Evolutionary conservation across 345 rosid genomes (phyloP), one percentile per base, ranked within the genome.

Genomic region (Reutealis trisperma): DNA sequence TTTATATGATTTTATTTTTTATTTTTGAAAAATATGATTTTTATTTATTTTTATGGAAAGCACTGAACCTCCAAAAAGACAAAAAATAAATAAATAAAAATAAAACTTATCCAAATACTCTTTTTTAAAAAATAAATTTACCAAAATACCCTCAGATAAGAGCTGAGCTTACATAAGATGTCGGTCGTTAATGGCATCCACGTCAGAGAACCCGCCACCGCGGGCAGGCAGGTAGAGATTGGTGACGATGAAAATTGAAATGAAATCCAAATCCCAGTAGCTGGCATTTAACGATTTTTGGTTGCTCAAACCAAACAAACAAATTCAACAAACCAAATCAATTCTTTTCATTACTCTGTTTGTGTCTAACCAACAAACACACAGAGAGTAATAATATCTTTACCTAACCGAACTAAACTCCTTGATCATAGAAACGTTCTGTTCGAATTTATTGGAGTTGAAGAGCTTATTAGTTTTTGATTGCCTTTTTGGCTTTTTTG

Each of bases 181-280:
- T 64, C 66, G 64, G 66, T 37, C 16, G 58, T 6, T 27, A 72
- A 44, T 71, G 75, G 66, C 22, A 7, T 44, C 81, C 76, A 78
- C 81, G 81, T 72, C 71, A 64, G 25, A 5, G 63, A 58, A 45
- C 42, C 72, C 41, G 45, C 27, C 45, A 62, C 41, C 2, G 4
- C 2, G 24, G 6, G 10, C 44, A 47, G 68, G 27, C 62, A 45
- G 25, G 68, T 62, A 37, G 41, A 2, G 55, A 19, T 51, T 12
- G 18, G 55, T 51, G 21, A 54, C n/a, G 5, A n/a, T 41, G 22
- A 19, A 32, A 64, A 19, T 63, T 37, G 42, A 18, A 37, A 64
- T 34, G 18, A 47, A 65, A 47, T 27, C 2, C 49, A 61, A 47
- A 41, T 6, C 44, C 15, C 73, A 24, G 30, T 51, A 13, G 27